These are phyloP conservation scores for Westerdykella aurantiaca DNA, from an alignment of 2,329 filamentous ascomycete species.

Conservation along the genomic window DNA sequence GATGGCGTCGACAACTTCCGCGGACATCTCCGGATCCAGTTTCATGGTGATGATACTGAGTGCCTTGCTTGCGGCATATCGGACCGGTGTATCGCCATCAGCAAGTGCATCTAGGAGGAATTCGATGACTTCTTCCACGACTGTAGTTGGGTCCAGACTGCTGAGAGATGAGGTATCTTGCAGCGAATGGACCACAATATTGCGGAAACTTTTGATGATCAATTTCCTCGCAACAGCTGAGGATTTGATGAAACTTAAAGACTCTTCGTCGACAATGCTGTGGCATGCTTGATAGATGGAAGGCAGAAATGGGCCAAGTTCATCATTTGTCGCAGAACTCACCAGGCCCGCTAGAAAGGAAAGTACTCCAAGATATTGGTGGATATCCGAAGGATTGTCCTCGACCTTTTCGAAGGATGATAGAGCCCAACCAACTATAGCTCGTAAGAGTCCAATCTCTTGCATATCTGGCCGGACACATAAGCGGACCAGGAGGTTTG, in stretches of 20 bases:
- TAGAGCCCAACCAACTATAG: slow-evolving; percentile 67
- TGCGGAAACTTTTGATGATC: slow-evolving; percentile 77
- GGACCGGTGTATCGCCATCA: slow-evolving; percentile 86
- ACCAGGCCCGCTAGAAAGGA: slow-evolving; percentile 74
- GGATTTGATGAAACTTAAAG: slow-evolving; percentile 53
- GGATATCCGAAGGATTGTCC: slow-evolving; percentile 50
- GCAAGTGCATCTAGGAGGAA: slow-evolving; percentile 70
- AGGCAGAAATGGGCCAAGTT: slow-evolving; percentile 62
- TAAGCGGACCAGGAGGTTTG: slow-evolving; percentile 70
- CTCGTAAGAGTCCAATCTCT: slow-evolving; percentile 61
- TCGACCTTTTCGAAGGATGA: slow-evolving; percentile 49
- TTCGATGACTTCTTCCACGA: slow-evolving; percentile 73
- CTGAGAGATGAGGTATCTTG: slow-evolving; percentile 28
- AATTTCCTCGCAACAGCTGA: slow-evolving; percentile 78
- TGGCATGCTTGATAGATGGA: slow-evolving; percentile 62
- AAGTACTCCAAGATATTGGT: slow-evolving; percentile 71
- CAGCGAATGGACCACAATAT: slow-evolving; percentile 62
- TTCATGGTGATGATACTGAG: slow-evolving; percentile 81
- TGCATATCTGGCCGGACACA: slow-evolving; percentile 88
- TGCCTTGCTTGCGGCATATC: slow-evolving; percentile 86
- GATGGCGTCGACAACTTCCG: slow-evolving; percentile 81
- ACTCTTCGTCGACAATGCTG: slow-evolving; percentile 51
- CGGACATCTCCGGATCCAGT: slow-evolving; percentile 72
- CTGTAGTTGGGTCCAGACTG: slow-evolving; percentile 34
- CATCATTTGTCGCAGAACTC: slow-evolving; percentile 64